These are phyloP conservation scores for Pseudoneurospora amorphoporcata DNA, from an alignment of 495 filamentous ascomycete species.

Conservation along the genomic window DNA sequence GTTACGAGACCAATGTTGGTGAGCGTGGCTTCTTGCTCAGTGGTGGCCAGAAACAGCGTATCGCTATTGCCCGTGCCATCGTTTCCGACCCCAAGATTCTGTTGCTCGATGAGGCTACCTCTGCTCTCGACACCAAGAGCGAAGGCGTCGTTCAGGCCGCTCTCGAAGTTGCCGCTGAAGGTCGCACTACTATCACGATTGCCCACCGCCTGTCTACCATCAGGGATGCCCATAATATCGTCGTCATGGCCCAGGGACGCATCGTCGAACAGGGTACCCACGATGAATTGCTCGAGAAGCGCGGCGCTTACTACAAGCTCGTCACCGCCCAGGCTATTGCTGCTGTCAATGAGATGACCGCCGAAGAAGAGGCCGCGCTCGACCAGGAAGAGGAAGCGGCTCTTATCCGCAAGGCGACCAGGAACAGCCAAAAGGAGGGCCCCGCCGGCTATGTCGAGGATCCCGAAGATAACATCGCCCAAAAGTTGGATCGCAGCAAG, in stretches of 20 bases:
- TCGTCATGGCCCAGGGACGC: conserved; percentile 73
- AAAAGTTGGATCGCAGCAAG: conserved; percentile 49
- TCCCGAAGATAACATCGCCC: conserved; percentile 47
- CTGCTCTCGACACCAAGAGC: conserved; percentile 88
- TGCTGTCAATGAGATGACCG: conserved; percentile 45
- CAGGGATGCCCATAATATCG: conserved; percentile 88
- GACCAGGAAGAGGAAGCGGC: conserved; percentile 34
- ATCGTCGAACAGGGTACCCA: conserved; percentile 84
- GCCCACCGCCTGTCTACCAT: conserved; percentile 93
- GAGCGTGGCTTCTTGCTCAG: conserved; percentile 88
- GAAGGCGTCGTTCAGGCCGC: conserved; percentile 93
- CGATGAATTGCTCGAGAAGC: conserved; percentile 51
- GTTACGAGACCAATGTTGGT: conserved; percentile 89
- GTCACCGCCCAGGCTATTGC: conserved; percentile 48
- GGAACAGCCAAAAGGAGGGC: conserved; percentile 11
- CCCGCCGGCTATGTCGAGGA: conserved; percentile 31
- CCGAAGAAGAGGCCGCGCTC: conserved; percentile 34
- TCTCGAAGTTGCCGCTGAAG: conserved; percentile 73
- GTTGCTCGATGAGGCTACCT: conserved; percentile 89
- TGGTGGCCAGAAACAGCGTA: conserved; percentile 94
- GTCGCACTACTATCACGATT: conserved; percentile 94
- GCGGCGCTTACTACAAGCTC: conserved; percentile 46
- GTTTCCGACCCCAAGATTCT: conserved; percentile 91
- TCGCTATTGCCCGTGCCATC: conserved; percentile 75
- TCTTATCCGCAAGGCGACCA: conserved; percentile 35